These are phyloP conservation scores for Clarkia xantiana DNA, from an alignment of 345 rosid species.

Conservation along the genomic window DNA sequence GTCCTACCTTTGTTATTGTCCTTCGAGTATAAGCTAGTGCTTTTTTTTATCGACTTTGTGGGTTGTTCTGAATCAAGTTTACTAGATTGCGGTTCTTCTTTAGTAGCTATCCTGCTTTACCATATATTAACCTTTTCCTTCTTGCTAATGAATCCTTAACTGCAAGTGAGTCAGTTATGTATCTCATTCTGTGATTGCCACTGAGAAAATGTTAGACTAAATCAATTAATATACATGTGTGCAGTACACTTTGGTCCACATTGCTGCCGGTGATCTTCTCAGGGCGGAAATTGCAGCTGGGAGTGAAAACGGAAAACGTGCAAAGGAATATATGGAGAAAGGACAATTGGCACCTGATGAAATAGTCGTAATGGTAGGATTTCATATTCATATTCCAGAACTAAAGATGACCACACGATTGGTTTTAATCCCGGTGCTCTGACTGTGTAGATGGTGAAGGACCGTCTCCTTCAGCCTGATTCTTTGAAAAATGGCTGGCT, in stretches of 20 bases:
- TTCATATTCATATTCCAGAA: too few species aligned
- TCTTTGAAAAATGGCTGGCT: slow-evolving; percentile 82
- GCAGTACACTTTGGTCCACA: slow-evolving; percentile 87
- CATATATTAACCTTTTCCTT: too few species aligned
- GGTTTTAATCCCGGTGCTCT: too few species aligned
- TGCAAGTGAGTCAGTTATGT: not conserved
- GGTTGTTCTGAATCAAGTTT: too few species aligned
- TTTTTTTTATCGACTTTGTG: too few species aligned
- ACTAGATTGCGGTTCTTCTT: too few species aligned
- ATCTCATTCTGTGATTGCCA: slow-evolving; percentile 9
- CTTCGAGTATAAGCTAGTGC: too few species aligned
- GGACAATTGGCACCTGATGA: slow-evolving; percentile 67
- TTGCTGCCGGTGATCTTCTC: slow-evolving; percentile 86
- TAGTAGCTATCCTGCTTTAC: too few species aligned
- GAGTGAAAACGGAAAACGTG: slow-evolving; percentile 69
- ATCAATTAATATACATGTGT: slow-evolving; percentile 23
- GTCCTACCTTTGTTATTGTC: too few species aligned
- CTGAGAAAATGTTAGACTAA: slow-evolving; percentile 14
- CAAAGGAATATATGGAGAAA: slow-evolving; percentile 79
- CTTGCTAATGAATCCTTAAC: too few species aligned
- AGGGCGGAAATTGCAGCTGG: slow-evolving; percentile 70
- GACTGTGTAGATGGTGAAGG: slow-evolving; percentile 64
- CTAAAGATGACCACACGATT: too few species aligned
- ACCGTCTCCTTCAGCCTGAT: slow-evolving; percentile 56
- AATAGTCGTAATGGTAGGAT: slow-evolving; percentile 51